phyloP scores from a whole-genome alignment of 805 yeast species.

The Candida sonorensis region DNA sequence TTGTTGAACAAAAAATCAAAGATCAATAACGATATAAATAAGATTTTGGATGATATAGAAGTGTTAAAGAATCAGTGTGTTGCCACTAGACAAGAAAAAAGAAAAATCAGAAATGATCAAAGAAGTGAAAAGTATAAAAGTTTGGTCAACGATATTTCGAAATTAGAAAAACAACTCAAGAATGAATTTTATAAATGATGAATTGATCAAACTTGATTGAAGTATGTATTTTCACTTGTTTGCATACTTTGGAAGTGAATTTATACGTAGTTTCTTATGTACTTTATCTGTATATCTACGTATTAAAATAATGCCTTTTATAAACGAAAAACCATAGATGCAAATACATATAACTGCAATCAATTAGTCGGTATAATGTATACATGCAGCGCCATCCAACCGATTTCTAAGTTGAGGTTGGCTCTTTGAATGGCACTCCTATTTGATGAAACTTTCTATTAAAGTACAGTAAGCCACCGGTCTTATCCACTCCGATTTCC shows the following conservation, averaged over 20 bases:
- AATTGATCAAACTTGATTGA: neutral
- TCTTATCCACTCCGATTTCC: slow-evolving; percentile 26
- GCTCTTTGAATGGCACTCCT: slow-evolving; percentile 19
- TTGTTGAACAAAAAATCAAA: slow-evolving; percentile 25
- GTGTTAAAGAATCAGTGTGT: slow-evolving; percentile 19
- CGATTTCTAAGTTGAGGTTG: neutral
- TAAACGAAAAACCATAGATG: neutral
- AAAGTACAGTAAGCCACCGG: slow-evolving; percentile 65
- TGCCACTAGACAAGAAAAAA: slow-evolving; percentile 13
- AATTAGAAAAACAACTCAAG: slow-evolving; percentile 17
- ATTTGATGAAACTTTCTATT: slow-evolving; percentile 51
- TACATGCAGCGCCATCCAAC: too few species aligned
- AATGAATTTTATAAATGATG: slow-evolving; percentile 3
- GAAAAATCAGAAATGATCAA: slow-evolving; percentile 16
- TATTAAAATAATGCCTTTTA: too few species aligned
- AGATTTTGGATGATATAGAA: slow-evolving; percentile 21
- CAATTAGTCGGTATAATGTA: too few species aligned
- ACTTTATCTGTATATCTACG: too few species aligned
- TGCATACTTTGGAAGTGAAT: too few species aligned
- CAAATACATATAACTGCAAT: too few species aligned
- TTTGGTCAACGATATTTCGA: slow-evolving; percentile 18
- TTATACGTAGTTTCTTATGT: too few species aligned
- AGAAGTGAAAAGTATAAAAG: slow-evolving; percentile 20
- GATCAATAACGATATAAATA: slow-evolving; percentile 18
- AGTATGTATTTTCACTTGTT: too few species aligned